phyloP scores from a whole-genome alignment of 2,329 filamentous ascomycete species.

The Aspergillus cejpii region DNA sequence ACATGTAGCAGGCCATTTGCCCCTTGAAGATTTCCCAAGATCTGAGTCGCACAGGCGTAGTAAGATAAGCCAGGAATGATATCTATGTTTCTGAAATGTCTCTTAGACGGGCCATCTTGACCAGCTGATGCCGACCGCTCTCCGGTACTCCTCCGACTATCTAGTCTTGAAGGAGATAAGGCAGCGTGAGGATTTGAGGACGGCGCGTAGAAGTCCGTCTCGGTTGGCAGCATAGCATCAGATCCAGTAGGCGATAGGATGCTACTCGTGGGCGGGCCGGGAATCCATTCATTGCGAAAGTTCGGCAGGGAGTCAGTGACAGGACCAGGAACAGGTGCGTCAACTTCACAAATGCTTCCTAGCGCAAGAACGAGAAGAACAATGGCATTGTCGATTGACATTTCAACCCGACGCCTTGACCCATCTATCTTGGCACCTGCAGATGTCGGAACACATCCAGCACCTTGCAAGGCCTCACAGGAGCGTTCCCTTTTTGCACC shows the following conservation, averaged over 20 bases:
- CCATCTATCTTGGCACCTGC: conserved; percentile 11
- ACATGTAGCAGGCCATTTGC: conserved; percentile 76
- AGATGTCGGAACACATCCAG: conserved; percentile 19
- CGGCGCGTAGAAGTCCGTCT: conserved; percentile 19
- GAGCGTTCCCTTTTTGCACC: conserved; percentile 37
- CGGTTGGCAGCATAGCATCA: conserved; percentile 18
- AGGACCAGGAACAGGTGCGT: conserved; percentile 47
- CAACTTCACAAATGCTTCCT: conserved; percentile 67
- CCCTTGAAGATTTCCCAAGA: conserved; percentile 72
- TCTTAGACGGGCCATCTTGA: conserved; percentile 16
- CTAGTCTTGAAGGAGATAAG: conserved; percentile 13
- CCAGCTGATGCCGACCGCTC: conserved; percentile 10
- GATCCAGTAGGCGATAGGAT: conserved; percentile 26
- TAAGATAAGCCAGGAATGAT: conserved; percentile 84
- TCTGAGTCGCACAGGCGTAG: conserved; percentile 78
- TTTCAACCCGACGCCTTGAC: conserved; percentile 30
- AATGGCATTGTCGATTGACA: conserved; percentile 72
- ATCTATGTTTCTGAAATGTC: conserved; percentile 61
- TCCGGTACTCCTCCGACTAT: conserved; percentile 14
- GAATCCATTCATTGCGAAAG: conserved; percentile 27
- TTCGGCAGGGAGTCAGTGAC: conserved; percentile 39
- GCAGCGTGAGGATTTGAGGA: conserved; percentile 14
- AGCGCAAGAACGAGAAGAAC: conserved; percentile 77
- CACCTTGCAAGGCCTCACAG: conserved; percentile 24
- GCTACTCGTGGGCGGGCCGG: conserved; percentile 19